phyloP scores from a whole-genome alignment of 768 basidiomycete genomes.

The Lentinula detonsa region DNA sequence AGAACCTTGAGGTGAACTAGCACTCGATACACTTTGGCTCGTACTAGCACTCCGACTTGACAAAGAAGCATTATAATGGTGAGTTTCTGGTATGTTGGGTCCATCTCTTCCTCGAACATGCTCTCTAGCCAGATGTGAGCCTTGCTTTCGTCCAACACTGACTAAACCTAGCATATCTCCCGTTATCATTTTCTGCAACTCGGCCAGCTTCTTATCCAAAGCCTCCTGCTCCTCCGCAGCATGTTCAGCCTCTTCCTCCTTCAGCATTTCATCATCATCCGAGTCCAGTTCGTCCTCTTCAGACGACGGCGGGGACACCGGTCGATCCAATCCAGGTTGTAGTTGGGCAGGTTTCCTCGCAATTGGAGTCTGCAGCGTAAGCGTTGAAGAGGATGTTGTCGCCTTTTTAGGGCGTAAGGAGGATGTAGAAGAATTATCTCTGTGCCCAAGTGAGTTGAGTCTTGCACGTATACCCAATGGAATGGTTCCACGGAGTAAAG shows the following conservation, averaged over 20 bases:
- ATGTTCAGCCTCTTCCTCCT: slow-evolving; percentile 67
- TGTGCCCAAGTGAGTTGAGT: slow-evolving; percentile 57
- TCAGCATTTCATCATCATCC: slow-evolving; percentile 55
- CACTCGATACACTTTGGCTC: slow-evolving; percentile 71
- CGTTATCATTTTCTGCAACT: slow-evolving; percentile 69
- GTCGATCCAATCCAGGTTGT: not conserved
- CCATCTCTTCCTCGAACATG: not conserved
- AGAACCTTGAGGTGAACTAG: slow-evolving; percentile 70
- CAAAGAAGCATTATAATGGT: slow-evolving; percentile 14
- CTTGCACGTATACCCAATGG: slow-evolving; percentile 63
- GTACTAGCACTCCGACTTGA: slow-evolving; percentile 40
- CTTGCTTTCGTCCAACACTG: slow-evolving; percentile 31
- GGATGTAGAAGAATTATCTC: slow-evolving; percentile 13
- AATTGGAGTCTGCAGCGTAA: slow-evolving; percentile 54
- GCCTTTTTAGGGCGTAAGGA: slow-evolving; percentile 40
- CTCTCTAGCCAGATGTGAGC: slow-evolving; percentile 25
- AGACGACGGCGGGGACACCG: slow-evolving; percentile 44
- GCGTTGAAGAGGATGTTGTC: slow-evolving; percentile 57
- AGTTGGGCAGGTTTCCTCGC: slow-evolving; percentile 26
- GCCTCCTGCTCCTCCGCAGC: slow-evolving; percentile 62
- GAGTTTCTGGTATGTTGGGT: not conserved
- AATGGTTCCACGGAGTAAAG: slow-evolving; percentile 32
- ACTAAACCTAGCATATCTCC: slow-evolving; percentile 70
- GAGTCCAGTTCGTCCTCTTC: slow-evolving; percentile 42
- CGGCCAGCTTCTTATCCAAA: slow-evolving; percentile 59